Base-by-base conservation (phyloP, 768 basidiomycete genomes). In the Psilocybe cubensis region DNA sequence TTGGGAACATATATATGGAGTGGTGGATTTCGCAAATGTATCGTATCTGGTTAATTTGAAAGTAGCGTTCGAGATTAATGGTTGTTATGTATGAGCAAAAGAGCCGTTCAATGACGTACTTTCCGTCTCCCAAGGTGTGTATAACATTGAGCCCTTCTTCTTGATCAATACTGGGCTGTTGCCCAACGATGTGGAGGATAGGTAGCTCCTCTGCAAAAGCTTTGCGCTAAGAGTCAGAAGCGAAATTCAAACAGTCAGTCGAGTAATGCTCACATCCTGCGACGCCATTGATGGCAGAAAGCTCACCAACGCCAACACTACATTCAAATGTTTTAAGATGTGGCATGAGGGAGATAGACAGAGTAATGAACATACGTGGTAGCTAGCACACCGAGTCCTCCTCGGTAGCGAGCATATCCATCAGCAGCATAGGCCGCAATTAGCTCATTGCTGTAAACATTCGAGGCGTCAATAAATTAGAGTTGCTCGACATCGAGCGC, bases 141-240 rank as follows among this genome's bases (percentile, higher is more conserved):
- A 50, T 49, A n/a, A 60, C 21, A 24, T 33, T 44, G 18, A 28
- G 41, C 21, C 47, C 40, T 27, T 17, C 23, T 4, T 44, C 49
- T 29, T 55, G 54, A 11, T 55, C 24, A 17, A 12, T 40, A 12
- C 47, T 60, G 7, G 50, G 49, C 18, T 49, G 58, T 43, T 50
- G 47, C 25, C 58, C 58, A 4, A 55, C 54, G 24, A 60, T 60
- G 27, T 60, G 58, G 28, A 60, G 58, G 28, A 60, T 48, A 20
- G 58, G 58, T 12, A 60, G 40, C 54, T 50, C 49, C 46, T 60
- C 58, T n/a, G 58, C 46, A 41, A 50, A 60, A n/a, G 58, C 58
- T 60, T 23, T 45, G 17, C n/a, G 38, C 35, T n/a, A 18, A 51
- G 21, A 17, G 9, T 18, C 4, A 35, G 9, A 45, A 46, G 12